Evolutionary conservation across 768 basidiomycete genomes (phyloP).

Genomic region (Lactarius quietus): DNA sequence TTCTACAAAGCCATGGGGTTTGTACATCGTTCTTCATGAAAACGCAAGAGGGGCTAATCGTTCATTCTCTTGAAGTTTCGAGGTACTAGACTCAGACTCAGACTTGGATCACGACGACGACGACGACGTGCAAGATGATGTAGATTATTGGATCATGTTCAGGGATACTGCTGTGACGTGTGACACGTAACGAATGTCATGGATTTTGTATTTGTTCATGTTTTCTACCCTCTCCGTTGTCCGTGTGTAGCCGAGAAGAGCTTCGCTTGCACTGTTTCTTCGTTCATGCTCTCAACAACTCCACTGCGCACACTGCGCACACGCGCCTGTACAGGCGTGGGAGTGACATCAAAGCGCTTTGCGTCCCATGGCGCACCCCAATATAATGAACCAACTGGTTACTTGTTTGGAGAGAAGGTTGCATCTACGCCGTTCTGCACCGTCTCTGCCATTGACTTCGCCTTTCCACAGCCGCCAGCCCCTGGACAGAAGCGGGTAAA

Average conservation of each 20-base stretch:
- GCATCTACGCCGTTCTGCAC: slow-evolving; percentile 22
- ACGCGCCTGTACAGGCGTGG: slow-evolving; percentile 7
- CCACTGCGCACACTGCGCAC: slow-evolving; percentile 23
- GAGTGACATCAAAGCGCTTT: slow-evolving; percentile 44
- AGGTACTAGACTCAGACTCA: slow-evolving; percentile 22
- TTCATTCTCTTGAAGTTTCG: slow-evolving; percentile 4
- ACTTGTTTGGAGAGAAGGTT: slow-evolving; percentile 91
- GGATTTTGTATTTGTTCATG: slow-evolving; percentile 17
- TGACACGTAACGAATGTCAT: background rate
- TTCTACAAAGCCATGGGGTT: slow-evolving; percentile 61
- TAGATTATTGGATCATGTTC: slow-evolving; percentile 42
- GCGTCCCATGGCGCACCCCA: slow-evolving; percentile 71
- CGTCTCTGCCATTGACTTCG: background rate
- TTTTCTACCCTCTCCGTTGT: slow-evolving; percentile 1
- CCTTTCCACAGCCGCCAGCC: slow-evolving; percentile 54
- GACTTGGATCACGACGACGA: slow-evolving; percentile 32
- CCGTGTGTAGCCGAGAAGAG: background rate
- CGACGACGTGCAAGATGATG: no score
- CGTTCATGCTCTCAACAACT: slow-evolving; percentile 18
- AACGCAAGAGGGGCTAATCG: background rate
- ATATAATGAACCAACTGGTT: slow-evolving; percentile 87
- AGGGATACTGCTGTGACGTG: slow-evolving; percentile 21
- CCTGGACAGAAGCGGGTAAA: slow-evolving; percentile 82
- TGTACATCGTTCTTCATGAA: slow-evolving; percentile 22
- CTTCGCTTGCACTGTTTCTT: background rate